Conservation (phyloP, 768 basidiomycete genomes). For the Ramaria sp. region DNA sequence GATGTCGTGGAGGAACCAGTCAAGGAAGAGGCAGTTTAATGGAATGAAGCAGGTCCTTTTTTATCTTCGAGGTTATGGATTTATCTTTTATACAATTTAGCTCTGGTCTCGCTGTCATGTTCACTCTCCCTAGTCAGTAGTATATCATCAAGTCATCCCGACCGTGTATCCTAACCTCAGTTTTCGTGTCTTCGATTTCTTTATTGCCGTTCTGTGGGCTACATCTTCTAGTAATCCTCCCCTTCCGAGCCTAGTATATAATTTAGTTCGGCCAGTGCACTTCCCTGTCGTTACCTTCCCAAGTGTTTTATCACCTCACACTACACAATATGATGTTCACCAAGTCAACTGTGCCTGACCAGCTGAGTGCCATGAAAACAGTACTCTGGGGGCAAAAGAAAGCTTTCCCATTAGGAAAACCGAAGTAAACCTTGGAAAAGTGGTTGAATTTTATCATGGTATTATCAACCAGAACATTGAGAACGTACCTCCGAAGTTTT, state of each 20-base stretch:
- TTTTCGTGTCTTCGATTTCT: background rate
- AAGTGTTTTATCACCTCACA: background rate
- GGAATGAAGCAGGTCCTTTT: background rate
- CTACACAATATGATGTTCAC: too few relatives aligned
- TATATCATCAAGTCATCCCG: slow-evolving; percentile 2
- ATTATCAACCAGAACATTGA: too few relatives aligned
- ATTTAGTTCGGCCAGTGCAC: background rate
- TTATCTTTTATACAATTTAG: background rate
- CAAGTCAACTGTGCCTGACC: too few relatives aligned
- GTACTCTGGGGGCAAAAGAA: too few relatives aligned
- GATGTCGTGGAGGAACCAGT: slow-evolving; percentile 39
- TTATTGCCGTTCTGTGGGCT: slow-evolving; percentile 2
- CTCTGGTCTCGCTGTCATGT: background rate
- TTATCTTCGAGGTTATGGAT: background rate
- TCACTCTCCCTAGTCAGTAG: slow-evolving; percentile 5
- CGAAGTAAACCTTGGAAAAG: too few relatives aligned
- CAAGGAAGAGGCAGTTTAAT: slow-evolving; percentile 40
- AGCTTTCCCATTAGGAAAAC: too few relatives aligned
- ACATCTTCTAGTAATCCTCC: background rate
- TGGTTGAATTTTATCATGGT: too few relatives aligned
- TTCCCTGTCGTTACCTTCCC: background rate
- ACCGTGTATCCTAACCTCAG: slow-evolving; percentile 1
- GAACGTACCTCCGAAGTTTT: too few relatives aligned
- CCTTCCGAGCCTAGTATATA: background rate
- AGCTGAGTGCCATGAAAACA: too few relatives aligned